phyloP scores from a whole-genome alignment of 805 yeast genomes.

The Candida michaelii region DNA sequence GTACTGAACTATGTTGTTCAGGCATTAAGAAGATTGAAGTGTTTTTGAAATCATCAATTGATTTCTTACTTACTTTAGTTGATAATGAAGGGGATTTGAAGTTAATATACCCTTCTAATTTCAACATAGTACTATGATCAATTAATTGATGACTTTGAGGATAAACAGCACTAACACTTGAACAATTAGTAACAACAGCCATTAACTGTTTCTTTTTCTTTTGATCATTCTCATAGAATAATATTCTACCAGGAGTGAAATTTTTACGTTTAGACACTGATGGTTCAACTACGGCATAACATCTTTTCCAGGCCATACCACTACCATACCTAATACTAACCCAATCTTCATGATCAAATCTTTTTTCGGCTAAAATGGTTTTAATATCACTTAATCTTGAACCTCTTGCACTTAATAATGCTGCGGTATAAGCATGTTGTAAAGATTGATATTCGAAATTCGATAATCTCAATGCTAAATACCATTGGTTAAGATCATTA shows the following conservation, averaged over 20 bases:
- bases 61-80: slow-evolving; percentile 32
- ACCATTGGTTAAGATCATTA: slow-evolving; percentile 72
- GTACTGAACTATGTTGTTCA: slow-evolving; percentile 45
- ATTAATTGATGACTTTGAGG: slow-evolving; percentile 82
- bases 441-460: slow-evolving; percentile 77
- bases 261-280: slow-evolving; percentile 48
- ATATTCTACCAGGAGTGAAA: slow-evolving; percentile 61
- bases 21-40: slow-evolving; percentile 46
- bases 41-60: slow-evolving; percentile 35
- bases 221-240: slow-evolving; percentile 82
- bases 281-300: slow-evolving; percentile 87
- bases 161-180: slow-evolving; percentile 83
- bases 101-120: slow-evolving; percentile 77
- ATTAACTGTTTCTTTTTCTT: slow-evolving; percentile 67
- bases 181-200: slow-evolving; percentile 73
- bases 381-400: slow-evolving; percentile 82
- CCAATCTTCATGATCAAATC: slow-evolving; percentile 91
- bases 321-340: slow-evolving; percentile 91
- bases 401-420: slow-evolving; percentile 88
- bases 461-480: slow-evolving; percentile 76
- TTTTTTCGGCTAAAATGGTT: slow-evolving; percentile 79
- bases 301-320: slow-evolving; percentile 97
- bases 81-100: slow-evolving; percentile 46
- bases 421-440: slow-evolving; percentile 97
- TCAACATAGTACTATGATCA: slow-evolving; percentile 84